Evolutionary conservation across 2,329 filamentous ascomycete genomes (phyloP).

Genomic region (Hortaea werneckii): DNA sequence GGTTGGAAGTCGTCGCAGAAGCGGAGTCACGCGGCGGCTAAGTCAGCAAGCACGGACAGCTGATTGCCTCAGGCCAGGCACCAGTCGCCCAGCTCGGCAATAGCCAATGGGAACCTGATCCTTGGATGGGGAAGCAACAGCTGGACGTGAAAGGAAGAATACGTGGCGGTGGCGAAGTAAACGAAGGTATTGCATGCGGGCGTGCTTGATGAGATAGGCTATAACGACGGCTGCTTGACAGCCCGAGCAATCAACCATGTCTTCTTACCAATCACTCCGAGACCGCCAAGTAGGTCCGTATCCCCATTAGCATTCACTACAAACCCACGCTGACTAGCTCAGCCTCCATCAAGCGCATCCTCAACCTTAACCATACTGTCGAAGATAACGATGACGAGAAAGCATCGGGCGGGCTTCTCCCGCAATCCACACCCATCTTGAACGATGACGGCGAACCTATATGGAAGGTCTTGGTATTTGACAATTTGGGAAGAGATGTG

Average conservation of each 20-base stretch:
- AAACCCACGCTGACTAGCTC: slow-evolving; percentile 5
- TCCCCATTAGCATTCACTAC: slow-evolving; percentile 11
- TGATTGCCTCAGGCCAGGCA: neutral
- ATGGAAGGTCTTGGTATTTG: slow-evolving; percentile 96
- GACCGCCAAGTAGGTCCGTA: slow-evolving; percentile 62
- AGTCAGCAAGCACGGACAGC: neutral
- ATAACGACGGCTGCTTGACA: slow-evolving; percentile 17
- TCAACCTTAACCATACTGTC: slow-evolving; percentile 77
- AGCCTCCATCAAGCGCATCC: slow-evolving; percentile 90
- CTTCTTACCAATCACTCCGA: slow-evolving; percentile 50
- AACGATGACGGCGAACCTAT: slow-evolving; percentile 84
- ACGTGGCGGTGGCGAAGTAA: neutral
- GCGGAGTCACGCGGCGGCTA: neutral
- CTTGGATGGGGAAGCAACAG: too few relatives aligned
- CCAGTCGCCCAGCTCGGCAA: neutral
- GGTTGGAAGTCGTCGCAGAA: slow-evolving; percentile 1
- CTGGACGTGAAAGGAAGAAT: too few relatives aligned
- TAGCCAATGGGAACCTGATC: too few relatives aligned
- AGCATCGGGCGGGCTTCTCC: slow-evolving; percentile 51
- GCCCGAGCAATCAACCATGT: slow-evolving; percentile 35
- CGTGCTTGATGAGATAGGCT: slow-evolving; percentile 17
- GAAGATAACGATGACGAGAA: slow-evolving; percentile 44
- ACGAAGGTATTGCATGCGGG: neutral
- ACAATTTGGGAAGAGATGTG: slow-evolving; percentile 82
- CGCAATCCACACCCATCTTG: slow-evolving; percentile 66